These are phyloP conservation scores for Ceratobasidium theobromae DNA, from an alignment of 1,284 basidiomycete species.

Conservation along the genomic window DNA sequence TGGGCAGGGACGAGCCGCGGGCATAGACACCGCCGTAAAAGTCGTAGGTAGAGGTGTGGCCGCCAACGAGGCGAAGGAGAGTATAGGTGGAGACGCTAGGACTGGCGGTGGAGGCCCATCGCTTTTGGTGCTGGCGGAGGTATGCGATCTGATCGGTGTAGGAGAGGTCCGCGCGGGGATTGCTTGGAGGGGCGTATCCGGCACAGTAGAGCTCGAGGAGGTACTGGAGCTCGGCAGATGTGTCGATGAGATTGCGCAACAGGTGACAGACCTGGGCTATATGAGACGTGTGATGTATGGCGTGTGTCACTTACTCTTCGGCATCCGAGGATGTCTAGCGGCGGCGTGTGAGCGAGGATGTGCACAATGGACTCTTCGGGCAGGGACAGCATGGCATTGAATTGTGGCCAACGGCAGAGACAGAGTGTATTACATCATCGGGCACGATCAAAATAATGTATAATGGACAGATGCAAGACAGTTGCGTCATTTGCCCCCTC, in stretches of 20 bases:
- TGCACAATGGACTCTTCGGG: not conserved
- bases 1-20: not conserved
- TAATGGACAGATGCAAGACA: not conserved
- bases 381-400: not conserved
- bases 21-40: constrained; percentile 23
- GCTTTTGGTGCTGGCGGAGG: not conserved
- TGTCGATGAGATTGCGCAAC: not conserved
- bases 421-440: no score
- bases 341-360: not conserved
- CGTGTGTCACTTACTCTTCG: not conserved
- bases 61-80: not conserved
- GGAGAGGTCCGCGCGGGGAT: not conserved
- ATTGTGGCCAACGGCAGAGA: no score
- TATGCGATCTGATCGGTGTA: not conserved
- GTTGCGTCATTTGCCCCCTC: constrained; percentile 7
- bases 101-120: not conserved
- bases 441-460: not conserved
- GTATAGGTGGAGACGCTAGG: not conserved
- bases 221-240: constrained; percentile 10
- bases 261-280: constrained; percentile 5
- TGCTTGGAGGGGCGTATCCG: constrained; percentile 12
- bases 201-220: not conserved
- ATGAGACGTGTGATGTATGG: not conserved
- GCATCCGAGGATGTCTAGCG: not conserved
- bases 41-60: constrained; percentile 6